These are phyloP conservation scores for Bonia amplexicaulis DNA, from an alignment of 176 grass and related monocot species.

Conservation along the genomic window DNA sequence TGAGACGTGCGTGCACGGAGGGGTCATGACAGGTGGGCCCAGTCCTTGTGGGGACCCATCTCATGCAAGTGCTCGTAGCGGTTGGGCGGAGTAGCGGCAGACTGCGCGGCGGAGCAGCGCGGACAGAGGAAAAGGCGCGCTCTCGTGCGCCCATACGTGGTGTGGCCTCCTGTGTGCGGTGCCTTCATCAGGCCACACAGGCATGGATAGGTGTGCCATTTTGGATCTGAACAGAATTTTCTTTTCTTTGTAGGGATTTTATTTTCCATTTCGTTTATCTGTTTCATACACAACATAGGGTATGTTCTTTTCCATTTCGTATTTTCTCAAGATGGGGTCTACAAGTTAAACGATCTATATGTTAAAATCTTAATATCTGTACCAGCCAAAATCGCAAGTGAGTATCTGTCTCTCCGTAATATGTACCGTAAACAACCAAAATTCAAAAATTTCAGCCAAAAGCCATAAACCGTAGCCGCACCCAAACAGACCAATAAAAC, in stretches of 20 bases:
- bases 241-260: not conserved
- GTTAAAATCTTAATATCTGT: no score
- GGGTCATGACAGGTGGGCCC: conserved; percentile 25
- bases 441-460: no score
- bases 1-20: conserved; percentile 46
- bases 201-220: no score
- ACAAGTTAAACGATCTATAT: no score
- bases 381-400: no score
- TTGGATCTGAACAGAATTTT: not conserved
- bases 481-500: no score
- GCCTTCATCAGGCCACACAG: not conserved
- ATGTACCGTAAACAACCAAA: no score
- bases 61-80: conserved; percentile 16
- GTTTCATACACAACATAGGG: not conserved
- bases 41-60: conserved; percentile 4
- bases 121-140: not conserved
- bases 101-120: conserved; percentile 17
- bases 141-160: not conserved
- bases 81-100: conserved; percentile 17
- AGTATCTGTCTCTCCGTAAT: no score
- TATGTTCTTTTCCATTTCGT: no score
- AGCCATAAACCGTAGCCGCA: no score
- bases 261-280: not conserved
- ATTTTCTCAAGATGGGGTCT: no score
- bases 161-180: not conserved